Base-by-base conservation (phyloP, 148 eudicot species). In the Chenopodium berlandieri region DNA sequence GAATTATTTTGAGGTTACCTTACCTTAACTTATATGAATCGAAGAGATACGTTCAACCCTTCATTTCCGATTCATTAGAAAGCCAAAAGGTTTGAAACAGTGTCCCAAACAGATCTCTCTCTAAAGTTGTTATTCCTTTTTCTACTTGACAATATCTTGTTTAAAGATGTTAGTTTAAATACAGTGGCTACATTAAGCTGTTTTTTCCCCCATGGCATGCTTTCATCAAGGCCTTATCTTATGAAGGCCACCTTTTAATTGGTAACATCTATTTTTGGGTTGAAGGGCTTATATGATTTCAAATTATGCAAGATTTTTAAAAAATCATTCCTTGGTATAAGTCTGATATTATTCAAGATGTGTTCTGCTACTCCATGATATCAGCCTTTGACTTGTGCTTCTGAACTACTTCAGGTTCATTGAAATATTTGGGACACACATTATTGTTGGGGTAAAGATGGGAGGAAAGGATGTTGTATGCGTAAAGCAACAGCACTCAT, bases 381-480 rank as follows among this genome's bases (percentile, higher is more conserved):
- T 76, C 32, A 67, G 76, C 25, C 31, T 80, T 71, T 17, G 3
- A 50, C 12, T 65, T 73, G 48, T 75, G n/a, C 22, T 73, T 31
- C 27, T 77, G n/a, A 74, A 79, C 73, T 84, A 27, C 50, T 79
- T 58, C 90, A 96, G 99, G 88, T 96, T 96, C 82, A 96, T 96
- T 84, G 94, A 91, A 50, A 87, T 86, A 65, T 96, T 92, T 85
- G 99, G 99, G 81, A 96, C 98, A 64, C 99, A 96, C 85, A 87
- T 96, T 77, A 88, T 96, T 84, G 99, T 91, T 80, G 99, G 98
- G 73, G 81, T 94, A 58, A 96, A 92, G 90, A 94, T 96, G 99
- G 99, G 99, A 83, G 99, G 99, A 54, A 96, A 96, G 82, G 99
- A 96, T 91, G 98, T 96, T 71, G 89, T 96, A 73, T 94, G 87